Conservation (phyloP, 2,329 filamentous ascomycete species). For the Aulographum hederae region DNA sequence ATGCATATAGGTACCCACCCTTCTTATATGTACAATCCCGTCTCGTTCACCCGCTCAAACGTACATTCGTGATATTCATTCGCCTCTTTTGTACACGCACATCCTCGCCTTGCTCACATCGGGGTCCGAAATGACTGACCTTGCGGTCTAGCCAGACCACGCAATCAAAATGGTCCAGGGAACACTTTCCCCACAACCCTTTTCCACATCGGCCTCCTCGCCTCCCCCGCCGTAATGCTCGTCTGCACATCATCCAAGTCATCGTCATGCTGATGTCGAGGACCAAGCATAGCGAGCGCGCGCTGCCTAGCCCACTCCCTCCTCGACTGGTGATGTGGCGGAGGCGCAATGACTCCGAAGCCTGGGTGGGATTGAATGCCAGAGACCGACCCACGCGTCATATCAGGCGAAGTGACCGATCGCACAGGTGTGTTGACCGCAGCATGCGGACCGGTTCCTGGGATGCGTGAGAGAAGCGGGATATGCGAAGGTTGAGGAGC, state of each 20-base stretch:
- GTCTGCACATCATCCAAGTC: background rate
- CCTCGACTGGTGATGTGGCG: background rate
- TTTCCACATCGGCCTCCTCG: slow-evolving; percentile 5
- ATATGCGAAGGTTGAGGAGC: background rate
- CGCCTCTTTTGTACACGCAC: too few species aligned
- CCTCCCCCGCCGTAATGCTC: too few species aligned
- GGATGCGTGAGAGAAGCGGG: background rate
- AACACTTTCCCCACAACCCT: slow-evolving; percentile 5
- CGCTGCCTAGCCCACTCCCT: slow-evolving; percentile 4
- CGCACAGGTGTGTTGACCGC: background rate
- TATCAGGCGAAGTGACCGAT: background rate
- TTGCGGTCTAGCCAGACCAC: too few species aligned
- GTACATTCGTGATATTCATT: too few species aligned
- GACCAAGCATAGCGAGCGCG: slow-evolving; percentile 4
- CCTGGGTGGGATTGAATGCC: too few species aligned
- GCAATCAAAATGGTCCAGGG: too few species aligned
- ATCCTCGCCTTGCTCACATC: too few species aligned
- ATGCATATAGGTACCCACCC: too few species aligned
- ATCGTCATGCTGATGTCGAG: background rate
- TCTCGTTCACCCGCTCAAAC: too few species aligned
- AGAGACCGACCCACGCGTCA: background rate
- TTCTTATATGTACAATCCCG: too few species aligned
- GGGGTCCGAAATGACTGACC: too few species aligned
- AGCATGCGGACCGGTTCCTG: background rate
- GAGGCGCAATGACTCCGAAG: too few species aligned